Percentiles rank a stretch among this genome's conserved stretches.
Conservation (phyloP, 805 yeast species). For the Starmerella cellae region DNA sequence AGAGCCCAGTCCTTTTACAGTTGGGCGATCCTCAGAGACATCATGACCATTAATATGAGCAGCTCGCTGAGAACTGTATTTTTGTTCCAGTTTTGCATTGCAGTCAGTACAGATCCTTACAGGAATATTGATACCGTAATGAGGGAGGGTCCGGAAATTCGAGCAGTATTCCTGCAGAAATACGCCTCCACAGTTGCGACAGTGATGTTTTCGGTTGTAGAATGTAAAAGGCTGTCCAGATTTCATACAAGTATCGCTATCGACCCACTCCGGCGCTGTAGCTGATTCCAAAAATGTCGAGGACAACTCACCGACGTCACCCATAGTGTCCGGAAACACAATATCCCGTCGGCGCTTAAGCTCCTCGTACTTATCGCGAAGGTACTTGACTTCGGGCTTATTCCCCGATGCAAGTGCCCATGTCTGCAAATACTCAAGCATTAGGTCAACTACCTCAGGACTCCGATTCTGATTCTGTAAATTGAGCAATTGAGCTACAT, state of each 20-base stretch:
- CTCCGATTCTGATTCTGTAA: slow-evolving; percentile 31
- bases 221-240: slow-evolving; percentile 71
- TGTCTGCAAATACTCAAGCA: slow-evolving; percentile 53
- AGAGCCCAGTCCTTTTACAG: slow-evolving; percentile 16
- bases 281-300: slow-evolving; percentile 63
- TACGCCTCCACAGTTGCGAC: slow-evolving; percentile 94
- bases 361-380: slow-evolving; percentile 46
- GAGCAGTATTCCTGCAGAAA: slow-evolving; percentile 78
- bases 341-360: slow-evolving; percentile 42
- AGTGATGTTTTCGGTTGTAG: slow-evolving; percentile 86
- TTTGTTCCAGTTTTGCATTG: slow-evolving; percentile 42
- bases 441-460: slow-evolving; percentile 43
- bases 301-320: slow-evolving; percentile 24
- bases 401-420: slow-evolving; percentile 67
- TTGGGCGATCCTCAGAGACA: background rate
- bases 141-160: slow-evolving; percentile 55
- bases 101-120: slow-evolving; percentile 94
- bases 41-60: slow-evolving; percentile 2
- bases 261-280: slow-evolving; percentile 97
- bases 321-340: slow-evolving; percentile 42
- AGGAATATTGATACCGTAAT: slow-evolving; percentile 72
- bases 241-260: slow-evolving; percentile 88
- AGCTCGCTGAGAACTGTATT: slow-evolving; percentile 17
- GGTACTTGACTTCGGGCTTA: slow-evolving; percentile 52
- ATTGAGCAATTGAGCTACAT: slow-evolving; percentile 48